These are phyloP conservation scores for Arabis hirsuta DNA, from an alignment of 345 rosid species.

Conservation along the genomic window DNA sequence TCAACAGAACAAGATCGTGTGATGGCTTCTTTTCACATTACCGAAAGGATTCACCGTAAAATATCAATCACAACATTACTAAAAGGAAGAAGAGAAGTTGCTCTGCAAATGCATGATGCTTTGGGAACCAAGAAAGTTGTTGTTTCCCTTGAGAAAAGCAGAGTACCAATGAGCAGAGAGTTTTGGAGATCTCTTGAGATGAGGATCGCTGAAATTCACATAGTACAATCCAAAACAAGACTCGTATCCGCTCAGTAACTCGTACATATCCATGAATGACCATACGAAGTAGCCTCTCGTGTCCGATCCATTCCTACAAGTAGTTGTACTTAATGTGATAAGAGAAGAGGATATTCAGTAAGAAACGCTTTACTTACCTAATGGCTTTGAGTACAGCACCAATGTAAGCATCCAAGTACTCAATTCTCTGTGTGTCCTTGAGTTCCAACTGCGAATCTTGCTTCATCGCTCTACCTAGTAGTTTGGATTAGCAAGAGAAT, in stretches of 20 bases:
- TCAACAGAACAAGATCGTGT: too few species aligned
- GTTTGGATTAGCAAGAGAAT: not conserved
- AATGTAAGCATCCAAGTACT: slow-evolving; percentile 41
- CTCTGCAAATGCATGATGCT: slow-evolving; percentile 8
- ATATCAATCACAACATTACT: not conserved
- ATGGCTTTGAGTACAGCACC: slow-evolving; percentile 51
- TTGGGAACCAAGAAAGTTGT: not conserved
- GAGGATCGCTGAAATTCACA: slow-evolving; percentile 52
- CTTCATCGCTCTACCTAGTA: slow-evolving; percentile 38
- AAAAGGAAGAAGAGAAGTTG: slow-evolving; percentile 7
- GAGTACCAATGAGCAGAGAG: slow-evolving; percentile 56
- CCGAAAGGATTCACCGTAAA: not conserved
- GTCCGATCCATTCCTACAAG: slow-evolving; percentile 49
- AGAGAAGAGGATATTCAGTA: not conserved
- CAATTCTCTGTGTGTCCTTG: slow-evolving; percentile 43
- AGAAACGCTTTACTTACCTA: slow-evolving; percentile 35
- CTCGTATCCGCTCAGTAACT: slow-evolving; percentile 44
- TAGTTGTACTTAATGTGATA: not conserved
- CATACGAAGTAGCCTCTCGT: slow-evolving; percentile 53
- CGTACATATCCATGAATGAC: slow-evolving; percentile 53
- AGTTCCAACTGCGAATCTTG: slow-evolving; percentile 42
- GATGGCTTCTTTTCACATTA: too few species aligned
- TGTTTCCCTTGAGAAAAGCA: slow-evolving; percentile 48
- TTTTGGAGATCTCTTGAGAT: slow-evolving; percentile 50
- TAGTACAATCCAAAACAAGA: slow-evolving; percentile 45